Evolutionary conservation across 257 asterid genomes (phyloP).

Genomic region (Nemophila menziesii): DNA sequence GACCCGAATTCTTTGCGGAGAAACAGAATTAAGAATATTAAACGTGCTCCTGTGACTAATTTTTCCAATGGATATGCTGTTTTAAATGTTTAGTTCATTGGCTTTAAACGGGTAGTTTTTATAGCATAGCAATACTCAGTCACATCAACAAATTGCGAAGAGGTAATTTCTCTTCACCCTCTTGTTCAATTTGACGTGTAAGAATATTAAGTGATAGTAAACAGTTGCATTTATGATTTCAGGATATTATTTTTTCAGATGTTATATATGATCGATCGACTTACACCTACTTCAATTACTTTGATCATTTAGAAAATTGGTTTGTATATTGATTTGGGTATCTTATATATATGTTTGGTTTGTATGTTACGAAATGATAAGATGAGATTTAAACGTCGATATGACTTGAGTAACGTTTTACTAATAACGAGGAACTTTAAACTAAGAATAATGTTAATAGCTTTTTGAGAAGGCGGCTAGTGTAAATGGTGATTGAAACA

Average conservation of each 20-base stretch:
- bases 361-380: too few relatives aligned
- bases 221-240: background rate
- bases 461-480: too few relatives aligned
- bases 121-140: background rate
- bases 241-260: background rate
- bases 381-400: background rate
- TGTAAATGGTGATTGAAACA: too few relatives aligned
- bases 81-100: conserved; percentile 15
- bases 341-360: too few relatives aligned
- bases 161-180: background rate
- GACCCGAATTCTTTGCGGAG: conserved; percentile 63
- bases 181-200: background rate
- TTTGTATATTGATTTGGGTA: too few relatives aligned
- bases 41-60: conserved; percentile 8
- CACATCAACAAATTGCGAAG: background rate
- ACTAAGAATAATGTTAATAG: too few relatives aligned
- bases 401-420: too few relatives aligned
- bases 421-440: too few relatives aligned
- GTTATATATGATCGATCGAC: background rate
- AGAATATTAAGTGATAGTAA: background rate
- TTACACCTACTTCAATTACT: background rate
- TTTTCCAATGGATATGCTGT: conserved; percentile 28
- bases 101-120: conserved; percentile 3
- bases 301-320: too few relatives aligned
- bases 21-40: conserved; percentile 42